Base-by-base conservation (phyloP, 2,329 filamentous ascomycete genomes). In the Lachnellula suecica region DNA sequence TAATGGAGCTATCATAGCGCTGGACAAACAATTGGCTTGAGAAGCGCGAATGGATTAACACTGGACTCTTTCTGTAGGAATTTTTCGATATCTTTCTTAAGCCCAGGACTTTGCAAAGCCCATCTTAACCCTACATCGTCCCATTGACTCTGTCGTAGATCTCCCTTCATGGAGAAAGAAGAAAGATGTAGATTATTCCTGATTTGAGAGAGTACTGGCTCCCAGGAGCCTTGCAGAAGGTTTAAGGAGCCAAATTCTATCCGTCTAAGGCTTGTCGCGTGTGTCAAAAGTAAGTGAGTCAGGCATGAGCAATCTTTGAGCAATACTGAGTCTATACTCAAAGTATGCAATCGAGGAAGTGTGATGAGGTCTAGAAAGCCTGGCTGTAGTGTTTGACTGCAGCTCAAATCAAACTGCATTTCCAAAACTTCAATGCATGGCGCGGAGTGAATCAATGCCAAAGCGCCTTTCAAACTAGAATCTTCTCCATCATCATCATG, bases 381-480 rank as follows among this genome's bases (percentile, higher is more conserved):
- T n/a, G 34, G 34, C n/a, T 9, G 10, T n/a, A 17, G 10, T 5
- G n/a, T 5, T 5, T 37, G 10, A n/a, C 34, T 37, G 17, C 34
- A 9, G 10, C 34, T 15, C 34, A 37, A 15, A n/a, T 37, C 34
- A n/a, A 37, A 37, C 8, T 37, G 11, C 5, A 37, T 9, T 17
- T 37, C 17, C 5, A 37, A n/a, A 15, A 15, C 34, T n/a, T 37
- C 34, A n/a, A 37, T 9, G 11, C 37, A 88, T 87, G 82, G 17
- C 19, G 5, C 90, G 85, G 50, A 91, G 10, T 37, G 34, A n/a
- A 37, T 37, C 5, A 37, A n/a, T 5, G 34, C 34, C 15, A 37
- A n/a, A 37, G 5, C 17, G n/a, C 8, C n/a, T 9, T 6, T n/a
- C 34, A 9, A 37, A n/a, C 17, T 37, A 9, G 17, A 6, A 9